Evolutionary conservation across 768 basidiomycete genomes (phyloP).

Genomic region (Russula earlei): DNA sequence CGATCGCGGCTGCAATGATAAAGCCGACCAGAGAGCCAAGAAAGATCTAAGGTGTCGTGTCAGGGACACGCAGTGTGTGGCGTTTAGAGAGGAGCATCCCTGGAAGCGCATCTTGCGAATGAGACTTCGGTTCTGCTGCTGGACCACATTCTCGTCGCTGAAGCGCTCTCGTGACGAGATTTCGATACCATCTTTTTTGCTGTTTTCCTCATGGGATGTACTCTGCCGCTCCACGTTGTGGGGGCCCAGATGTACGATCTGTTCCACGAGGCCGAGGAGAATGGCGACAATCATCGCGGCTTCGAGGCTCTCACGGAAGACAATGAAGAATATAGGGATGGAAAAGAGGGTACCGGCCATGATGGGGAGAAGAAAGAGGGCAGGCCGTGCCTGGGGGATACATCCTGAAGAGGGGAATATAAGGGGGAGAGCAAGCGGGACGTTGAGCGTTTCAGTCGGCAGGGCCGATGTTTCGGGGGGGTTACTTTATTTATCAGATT

Average conservation of each 20-base stretch:
- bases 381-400: neutral
- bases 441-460: slow-evolving; percentile 91
- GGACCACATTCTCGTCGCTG: slow-evolving; percentile 30
- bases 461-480: slow-evolving; percentile 65
- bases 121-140: slow-evolving; percentile 38
- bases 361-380: slow-evolving; percentile 12
- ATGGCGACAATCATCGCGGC: slow-evolving; percentile 89
- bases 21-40: slow-evolving; percentile 66
- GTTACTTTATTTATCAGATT: slow-evolving; percentile 26
- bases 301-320: slow-evolving; percentile 91
- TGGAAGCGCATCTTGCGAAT: slow-evolving; percentile 69
- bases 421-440: slow-evolving; percentile 26
- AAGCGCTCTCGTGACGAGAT: slow-evolving; percentile 8
- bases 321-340: slow-evolving; percentile 91
- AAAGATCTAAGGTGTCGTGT: slow-evolving; percentile 48
- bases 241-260: slow-evolving; percentile 42
- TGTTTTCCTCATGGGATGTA: neutral
- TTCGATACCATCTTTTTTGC: neutral
- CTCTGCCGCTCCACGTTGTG: neutral
- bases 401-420: slow-evolving; percentile 8
- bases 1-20: slow-evolving; percentile 71
- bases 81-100: slow-evolving; percentile 24
- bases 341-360: slow-evolving; percentile 79
- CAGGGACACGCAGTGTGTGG: neutral
- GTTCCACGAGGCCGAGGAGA: slow-evolving; percentile 84